These are phyloP conservation scores for Paramecium octaurelia DNA, from an alignment of 73 alveolate genomes.

Conservation along the genomic window DNA sequence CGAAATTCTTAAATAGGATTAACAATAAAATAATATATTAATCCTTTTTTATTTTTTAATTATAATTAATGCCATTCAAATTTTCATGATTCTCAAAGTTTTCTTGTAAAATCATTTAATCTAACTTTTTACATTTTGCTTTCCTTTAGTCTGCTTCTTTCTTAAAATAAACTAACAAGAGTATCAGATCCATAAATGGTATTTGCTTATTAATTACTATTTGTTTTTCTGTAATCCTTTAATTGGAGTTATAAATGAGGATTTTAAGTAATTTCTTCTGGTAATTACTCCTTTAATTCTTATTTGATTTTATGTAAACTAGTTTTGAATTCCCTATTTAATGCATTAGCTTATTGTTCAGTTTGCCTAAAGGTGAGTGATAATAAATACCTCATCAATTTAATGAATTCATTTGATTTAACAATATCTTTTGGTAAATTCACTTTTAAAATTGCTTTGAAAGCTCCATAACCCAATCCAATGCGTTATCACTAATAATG, in stretches of 20 bases:
- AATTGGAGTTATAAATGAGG: neutral
- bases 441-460: neutral
- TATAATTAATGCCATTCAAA: neutral
- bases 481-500: conserved; percentile 1
- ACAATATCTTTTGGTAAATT: conserved; percentile 13
- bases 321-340: conserved; percentile 22
- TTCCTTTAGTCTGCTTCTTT: neutral
- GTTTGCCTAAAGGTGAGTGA: neutral
- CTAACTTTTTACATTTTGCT: neutral
- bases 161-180: neutral
- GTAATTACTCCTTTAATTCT: neutral
- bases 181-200: neutral
- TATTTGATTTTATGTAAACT: conserved; percentile 20
- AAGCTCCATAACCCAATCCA: neutral
- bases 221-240: conserved; percentile 5
- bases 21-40: neutral
- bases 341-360: conserved; percentile 50
- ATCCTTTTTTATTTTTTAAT: neutral
- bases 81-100: neutral
- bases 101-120: neutral
- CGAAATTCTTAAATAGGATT: neutral
- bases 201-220: neutral
- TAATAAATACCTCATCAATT: neutral
- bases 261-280: conserved; percentile 17
- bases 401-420: conserved; percentile 3